Evolutionary conservation across 2,329 filamentous ascomycete genomes (phyloP).

Genomic region (Hypoxylon sp.): DNA sequence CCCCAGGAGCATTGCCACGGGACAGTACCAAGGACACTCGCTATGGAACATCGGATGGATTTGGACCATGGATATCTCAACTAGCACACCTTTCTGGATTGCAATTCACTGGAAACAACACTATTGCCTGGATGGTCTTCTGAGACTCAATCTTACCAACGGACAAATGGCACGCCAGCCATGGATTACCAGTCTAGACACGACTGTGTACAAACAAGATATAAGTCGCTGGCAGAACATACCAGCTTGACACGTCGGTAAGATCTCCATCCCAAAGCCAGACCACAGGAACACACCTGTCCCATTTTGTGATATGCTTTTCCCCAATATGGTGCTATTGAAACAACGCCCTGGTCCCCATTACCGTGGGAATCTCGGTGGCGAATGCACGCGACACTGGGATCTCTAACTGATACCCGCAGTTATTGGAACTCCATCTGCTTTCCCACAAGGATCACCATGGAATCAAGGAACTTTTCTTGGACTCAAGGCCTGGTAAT

Average conservation of each 20-base stretch:
- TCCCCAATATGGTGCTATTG: conserved; percentile 11
- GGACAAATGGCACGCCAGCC: conserved; percentile 37
- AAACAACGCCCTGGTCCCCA: conserved; percentile 7
- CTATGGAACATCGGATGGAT: conserved; percentile 24
- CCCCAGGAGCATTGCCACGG: conserved; percentile 22
- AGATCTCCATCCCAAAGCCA: conserved; percentile 34
- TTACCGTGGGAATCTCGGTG: conserved; percentile 8
- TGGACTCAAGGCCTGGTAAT: conserved; percentile 23
- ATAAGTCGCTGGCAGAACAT: conserved; percentile 13
- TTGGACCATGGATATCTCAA: conserved; percentile 21
- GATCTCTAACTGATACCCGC: conserved; percentile 31
- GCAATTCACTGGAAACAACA: conserved; percentile 26
- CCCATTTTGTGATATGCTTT: conserved; percentile 32
- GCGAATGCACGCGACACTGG: conserved; percentile 19
- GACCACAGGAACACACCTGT: conserved; percentile 23
- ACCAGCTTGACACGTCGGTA: conserved; percentile 30
- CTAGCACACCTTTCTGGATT: conserved; percentile 20
- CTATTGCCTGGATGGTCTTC: conserved; percentile 13
- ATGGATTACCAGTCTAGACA: conserved; percentile 33
- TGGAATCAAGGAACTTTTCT: conserved; percentile 16
- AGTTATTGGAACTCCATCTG: conserved; percentile 14
- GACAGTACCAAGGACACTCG: conserved; percentile 23
- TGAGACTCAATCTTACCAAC: conserved; percentile 10
- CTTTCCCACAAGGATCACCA: conserved; percentile 8
- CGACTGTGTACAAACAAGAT: conserved; percentile 25